A percentile compares a stretch with the other conserved stretches of the same genome.
These are phyloP conservation scores for Aspergillus kassunensis DNA, from an alignment of 495 filamentous ascomycete genomes.

Conservation along the genomic window DNA sequence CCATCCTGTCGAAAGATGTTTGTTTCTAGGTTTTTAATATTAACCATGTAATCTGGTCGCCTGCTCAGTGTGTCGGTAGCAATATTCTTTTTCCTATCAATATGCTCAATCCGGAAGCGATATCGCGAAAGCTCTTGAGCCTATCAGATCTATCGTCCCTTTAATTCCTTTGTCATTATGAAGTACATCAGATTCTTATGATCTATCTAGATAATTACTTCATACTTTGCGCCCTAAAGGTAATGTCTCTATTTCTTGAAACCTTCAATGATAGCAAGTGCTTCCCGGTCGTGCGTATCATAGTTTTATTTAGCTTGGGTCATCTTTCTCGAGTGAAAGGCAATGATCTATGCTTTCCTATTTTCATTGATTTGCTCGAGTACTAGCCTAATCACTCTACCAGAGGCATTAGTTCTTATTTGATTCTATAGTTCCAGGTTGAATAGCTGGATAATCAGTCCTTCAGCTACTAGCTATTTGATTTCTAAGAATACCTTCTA, in stretches of 20 bases:
- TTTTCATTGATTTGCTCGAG: neutral
- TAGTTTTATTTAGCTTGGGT: neutral
- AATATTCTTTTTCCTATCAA: neutral
- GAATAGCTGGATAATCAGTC: neutral
- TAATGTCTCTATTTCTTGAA: constrained; percentile 9
- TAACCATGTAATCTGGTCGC: neutral
- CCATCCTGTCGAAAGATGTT: neutral
- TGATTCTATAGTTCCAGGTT: neutral
- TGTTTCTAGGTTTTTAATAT: neutral
- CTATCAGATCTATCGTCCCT: neutral
- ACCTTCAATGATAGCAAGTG: constrained; percentile 3
- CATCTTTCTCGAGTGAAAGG: constrained; percentile 1
- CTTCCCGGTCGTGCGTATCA: constrained; percentile 1
- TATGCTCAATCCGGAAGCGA: neutral
- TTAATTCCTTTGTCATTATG: neutral
- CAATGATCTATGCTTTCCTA: neutral
- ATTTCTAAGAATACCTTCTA: neutral
- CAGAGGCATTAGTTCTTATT: neutral
- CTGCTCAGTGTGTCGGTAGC: neutral
- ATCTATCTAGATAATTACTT: neutral
- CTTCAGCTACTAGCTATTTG: neutral
- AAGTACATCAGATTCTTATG: neutral
- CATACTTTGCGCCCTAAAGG: neutral
- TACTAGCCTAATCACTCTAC: neutral
- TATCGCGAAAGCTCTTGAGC: neutral